Percentiles rank a stretch among this genome's conserved stretches.
Evolutionary conservation across 257 asterid genomes (phyloP).

Genomic region (Solanum tacnaense): DNA sequence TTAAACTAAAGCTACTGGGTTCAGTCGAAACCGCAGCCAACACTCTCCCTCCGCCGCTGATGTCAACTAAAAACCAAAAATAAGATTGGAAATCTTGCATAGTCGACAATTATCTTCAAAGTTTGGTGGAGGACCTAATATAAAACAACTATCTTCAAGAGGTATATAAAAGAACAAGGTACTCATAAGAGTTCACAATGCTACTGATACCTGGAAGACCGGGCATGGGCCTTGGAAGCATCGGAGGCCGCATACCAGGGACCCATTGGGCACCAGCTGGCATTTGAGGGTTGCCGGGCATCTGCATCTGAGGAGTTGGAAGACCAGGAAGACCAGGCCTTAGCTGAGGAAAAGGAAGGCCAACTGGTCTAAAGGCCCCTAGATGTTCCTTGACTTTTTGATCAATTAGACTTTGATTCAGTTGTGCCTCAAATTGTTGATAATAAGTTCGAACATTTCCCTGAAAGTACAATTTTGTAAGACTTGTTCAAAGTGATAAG

Average conservation of each 20-base stretch:
- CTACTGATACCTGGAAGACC: conserved; percentile 49
- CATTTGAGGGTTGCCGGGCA: conserved; percentile 45
- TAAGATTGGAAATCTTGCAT: background rate
- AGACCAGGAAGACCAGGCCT: conserved; percentile 70
- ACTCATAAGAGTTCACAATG: background rate
- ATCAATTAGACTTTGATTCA: conserved; percentile 87
- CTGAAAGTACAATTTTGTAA: conserved; percentile 25
- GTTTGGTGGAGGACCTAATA: background rate
- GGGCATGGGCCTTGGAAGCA: conserved; percentile 71
- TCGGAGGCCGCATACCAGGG: conserved; percentile 67
- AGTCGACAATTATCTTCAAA: background rate
- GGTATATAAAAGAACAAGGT: background rate
- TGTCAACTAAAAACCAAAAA: background rate
- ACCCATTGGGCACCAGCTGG: conserved; percentile 31
- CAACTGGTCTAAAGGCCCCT: conserved; percentile 78
- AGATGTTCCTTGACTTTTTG: conserved; percentile 94
- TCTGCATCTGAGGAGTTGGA: conserved; percentile 36
- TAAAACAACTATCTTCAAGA: background rate
- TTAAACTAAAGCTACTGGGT: background rate
- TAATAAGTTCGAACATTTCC: conserved; percentile 84
- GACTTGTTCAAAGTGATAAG: background rate
- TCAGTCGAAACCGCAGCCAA: background rate
- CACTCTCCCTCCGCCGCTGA: background rate
- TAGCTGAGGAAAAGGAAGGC: conserved; percentile 39
- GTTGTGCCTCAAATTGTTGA: conserved; percentile 94